Base-by-base conservation (phyloP, 805 yeast species). In the Saccharomycopsis sp. region DNA sequence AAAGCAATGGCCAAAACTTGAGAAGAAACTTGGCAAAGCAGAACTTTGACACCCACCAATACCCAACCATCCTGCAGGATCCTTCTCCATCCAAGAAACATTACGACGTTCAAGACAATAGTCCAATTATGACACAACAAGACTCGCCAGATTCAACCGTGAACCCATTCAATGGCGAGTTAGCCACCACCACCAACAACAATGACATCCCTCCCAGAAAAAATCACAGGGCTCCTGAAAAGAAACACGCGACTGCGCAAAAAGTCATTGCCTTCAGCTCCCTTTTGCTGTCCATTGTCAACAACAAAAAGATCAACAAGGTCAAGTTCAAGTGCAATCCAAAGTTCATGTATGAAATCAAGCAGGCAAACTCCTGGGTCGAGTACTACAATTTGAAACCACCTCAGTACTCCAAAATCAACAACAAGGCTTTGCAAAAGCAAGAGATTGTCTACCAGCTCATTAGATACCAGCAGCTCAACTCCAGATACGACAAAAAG, bases 381-480 rank as follows among this genome's bases (percentile, higher is more conserved):
- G 49, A 46, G 20, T 46, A 46, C 29, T 35, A 19, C 21, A 30
- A 30, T 18, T 27, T 46, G 12, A 30, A 15, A 7, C 32, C 42
- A 4, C 33, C 32, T 8, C 36, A 38, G 30, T 46, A 42, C 23
- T 13, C 32, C 9, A 36, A 39, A 19, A 19, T 46, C 15, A 35
- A 32, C 19, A 39, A 33, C 22, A 18, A 34, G 17, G 29, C 41
- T 12, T 27, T 46, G n/a, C 49, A 46, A 30, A 42, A 39, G 25
- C 49, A 46, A 29, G 49, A 46, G 34, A 23, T 46, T 16, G 18
- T 46, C n/a, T 42, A 35, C 21, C 49, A 46, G 29, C 31, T 46
- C 7, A 39, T 42, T 13, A 46, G 36, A 20, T 39, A 36, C 15
- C 43, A 42, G 25, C 43, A 43, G 26, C 17, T 32, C 7, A 42